Conservation (phyloP, 2,329 filamentous ascomycete species). For the Orbilia brochopaga region DNA sequence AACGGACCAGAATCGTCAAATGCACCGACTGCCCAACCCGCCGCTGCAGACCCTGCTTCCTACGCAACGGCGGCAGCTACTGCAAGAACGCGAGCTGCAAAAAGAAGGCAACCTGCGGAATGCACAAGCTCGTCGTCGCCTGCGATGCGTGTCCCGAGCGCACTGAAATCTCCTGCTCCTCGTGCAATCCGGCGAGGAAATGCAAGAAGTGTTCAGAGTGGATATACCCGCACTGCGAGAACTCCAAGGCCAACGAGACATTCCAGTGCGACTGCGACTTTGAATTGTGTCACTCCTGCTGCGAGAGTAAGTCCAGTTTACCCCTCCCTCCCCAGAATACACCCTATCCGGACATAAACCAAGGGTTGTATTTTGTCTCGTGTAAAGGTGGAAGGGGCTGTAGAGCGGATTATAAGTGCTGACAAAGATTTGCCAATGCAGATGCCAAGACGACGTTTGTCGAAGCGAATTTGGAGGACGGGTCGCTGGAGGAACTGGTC, state of each 20-base stretch:
- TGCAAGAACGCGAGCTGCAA: constrained; percentile 25
- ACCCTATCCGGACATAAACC: background rate
- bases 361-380: too few relatives aligned
- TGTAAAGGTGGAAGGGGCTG: too few relatives aligned
- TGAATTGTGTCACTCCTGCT: constrained; percentile 34
- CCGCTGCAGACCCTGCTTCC: constrained; percentile 41
- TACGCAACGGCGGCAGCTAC: constrained; percentile 26
- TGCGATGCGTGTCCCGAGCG: constrained; percentile 31
- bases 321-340: background rate
- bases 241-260: constrained; percentile 13
- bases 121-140: constrained; percentile 26
- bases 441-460: constrained; percentile 32
- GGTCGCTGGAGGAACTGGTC: constrained; percentile 27
- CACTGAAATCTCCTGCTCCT: constrained; percentile 42
- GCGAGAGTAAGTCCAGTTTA: constrained; percentile 43
- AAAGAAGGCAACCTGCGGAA: constrained; percentile 29
- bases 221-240: constrained; percentile 44
- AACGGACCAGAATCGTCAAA: constrained; percentile 27
- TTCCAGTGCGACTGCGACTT: constrained; percentile 40
- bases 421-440: constrained; percentile 2
- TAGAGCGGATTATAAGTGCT: too few relatives aligned
- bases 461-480: constrained; percentile 14
- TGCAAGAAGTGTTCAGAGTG: constrained; percentile 39
- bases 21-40: constrained; percentile 39
- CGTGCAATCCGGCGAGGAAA: constrained; percentile 40